These are phyloP conservation scores for Verticillium nonalfalfae DNA, from an alignment of 2,329 filamentous ascomycete genomes.

Conservation along the genomic window DNA sequence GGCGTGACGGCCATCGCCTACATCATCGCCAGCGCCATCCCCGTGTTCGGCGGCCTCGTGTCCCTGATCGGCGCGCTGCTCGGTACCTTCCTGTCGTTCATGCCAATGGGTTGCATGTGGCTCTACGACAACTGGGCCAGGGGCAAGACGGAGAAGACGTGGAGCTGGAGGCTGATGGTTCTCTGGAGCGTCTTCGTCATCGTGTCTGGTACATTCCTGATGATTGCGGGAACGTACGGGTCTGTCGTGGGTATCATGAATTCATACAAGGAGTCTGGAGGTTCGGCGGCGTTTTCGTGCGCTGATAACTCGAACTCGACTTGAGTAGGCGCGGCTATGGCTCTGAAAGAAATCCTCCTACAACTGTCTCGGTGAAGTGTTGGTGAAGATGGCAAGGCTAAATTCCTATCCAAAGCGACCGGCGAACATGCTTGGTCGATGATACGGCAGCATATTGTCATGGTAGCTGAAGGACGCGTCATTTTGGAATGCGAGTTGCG, in stretches of 20 bases:
- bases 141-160: constrained; percentile 4
- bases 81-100: constrained; percentile 18
- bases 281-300: constrained; percentile 32
- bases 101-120: constrained; percentile 31
- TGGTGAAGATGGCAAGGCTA: too few relatives aligned
- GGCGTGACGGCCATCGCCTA: constrained; percentile 17
- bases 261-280: constrained; percentile 24
- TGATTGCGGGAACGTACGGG: constrained; percentile 36
- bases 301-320: constrained; percentile 32
- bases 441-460: too few relatives aligned
- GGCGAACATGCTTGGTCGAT: too few relatives aligned
- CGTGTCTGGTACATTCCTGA: constrained; percentile 30
- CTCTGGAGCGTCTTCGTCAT: constrained; percentile 24
- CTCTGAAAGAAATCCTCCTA: too few relatives aligned
- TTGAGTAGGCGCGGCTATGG: background rate
- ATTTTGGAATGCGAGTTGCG: too few relatives aligned
- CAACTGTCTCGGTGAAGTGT: too few relatives aligned
- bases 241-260: constrained; percentile 31
- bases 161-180: constrained; percentile 12
- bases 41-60: constrained; percentile 20
- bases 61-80: constrained; percentile 19
- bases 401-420: too few relatives aligned
- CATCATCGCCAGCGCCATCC: constrained; percentile 19
- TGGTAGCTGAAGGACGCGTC: too few relatives aligned
- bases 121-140: constrained; percentile 32